Base-by-base conservation (phyloP, 345 rosid genomes). In the Melastoma malabathricum region DNA sequence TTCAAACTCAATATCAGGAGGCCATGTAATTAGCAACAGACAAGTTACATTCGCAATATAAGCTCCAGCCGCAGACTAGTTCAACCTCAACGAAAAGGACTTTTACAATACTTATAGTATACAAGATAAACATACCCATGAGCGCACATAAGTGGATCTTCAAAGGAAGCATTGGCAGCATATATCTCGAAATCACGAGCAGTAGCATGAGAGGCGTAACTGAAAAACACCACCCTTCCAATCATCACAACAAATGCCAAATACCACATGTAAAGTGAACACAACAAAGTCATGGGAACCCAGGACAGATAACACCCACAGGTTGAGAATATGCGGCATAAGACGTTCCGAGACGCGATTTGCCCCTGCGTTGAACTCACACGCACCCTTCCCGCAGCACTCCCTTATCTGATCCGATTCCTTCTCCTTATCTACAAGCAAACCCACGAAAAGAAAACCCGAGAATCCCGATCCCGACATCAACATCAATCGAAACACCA, bases 81-180 rank as follows among this genome's bases (percentile, higher is more conserved):
- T 29, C 38, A 29, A 29, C 2, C 9, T 1, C 38, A 10, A 4
- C 3, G 38, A 29, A 10, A 29, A 29, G n/a, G n/a, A n/a, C n/a
- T n/a, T n/a, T n/a, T n/a, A n/a, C n/a, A n/a, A n/a, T n/a, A n/a
- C n/a, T n/a, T n/a, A 44, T 15, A 29, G 38, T 43, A 46, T 3
- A 47, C n/a, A 48, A 46, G 44, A 41, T n/a, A 55, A 2, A 60
- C 79, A 20, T 66, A 89, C 95, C 97, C 97, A 3, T 59, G 77
- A 48, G 97, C 90, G 76, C 77, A 71, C 72, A 85, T 89, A 23
- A 89, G 80, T n/a, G 97, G 95, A 54, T 89, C 97, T 66, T 89
- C 95, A 68, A 85, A 89, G 23, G 97, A 72, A 64, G 97, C 95
- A 67, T 79, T 18, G 29, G 62, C 75, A 14, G 83, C 84, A 59